phyloP scores from a whole-genome alignment of 228 moss, liverwort and hornwort genomes.

The Sphagnum fallax region DNA sequence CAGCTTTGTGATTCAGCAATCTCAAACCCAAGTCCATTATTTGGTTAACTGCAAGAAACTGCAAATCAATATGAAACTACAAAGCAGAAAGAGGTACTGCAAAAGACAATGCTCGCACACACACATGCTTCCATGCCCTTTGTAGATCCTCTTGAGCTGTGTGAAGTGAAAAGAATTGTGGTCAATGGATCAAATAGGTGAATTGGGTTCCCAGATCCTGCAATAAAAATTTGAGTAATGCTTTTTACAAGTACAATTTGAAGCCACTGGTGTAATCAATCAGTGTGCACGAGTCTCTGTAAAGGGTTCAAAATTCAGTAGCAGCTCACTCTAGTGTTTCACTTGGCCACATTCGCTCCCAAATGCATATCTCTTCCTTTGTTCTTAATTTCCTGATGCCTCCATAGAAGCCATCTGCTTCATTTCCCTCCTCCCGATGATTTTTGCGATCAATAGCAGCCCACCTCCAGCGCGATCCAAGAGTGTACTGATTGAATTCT shows the following conservation, averaged over 20 bases:
- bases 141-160: no score
- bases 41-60: no score
- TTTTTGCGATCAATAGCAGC: slow-evolving; percentile 74
- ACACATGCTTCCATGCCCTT: no score
- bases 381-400: slow-evolving; percentile 81
- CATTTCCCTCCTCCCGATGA: slow-evolving; percentile 85
- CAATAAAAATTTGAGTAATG: slow-evolving; percentile 11
- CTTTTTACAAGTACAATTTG: slow-evolving; percentile 35
- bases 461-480: slow-evolving; percentile 85
- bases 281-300: slow-evolving; percentile 4
- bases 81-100: no score
- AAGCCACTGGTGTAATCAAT: slow-evolving; percentile 31
- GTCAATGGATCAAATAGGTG: neutral
- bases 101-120: no score
- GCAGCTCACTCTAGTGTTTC: slow-evolving; percentile 68
- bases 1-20: no score
- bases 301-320: slow-evolving; percentile 1
- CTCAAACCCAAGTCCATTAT: no score
- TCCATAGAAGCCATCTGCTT: slow-evolving; percentile 86
- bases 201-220: slow-evolving; percentile 36
- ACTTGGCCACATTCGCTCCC: slow-evolving; percentile 79
- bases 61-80: no score
- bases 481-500: slow-evolving; percentile 90
- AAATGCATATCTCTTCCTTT: slow-evolving; percentile 77
- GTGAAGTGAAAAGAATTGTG: no score